Evolutionary conservation across 495 filamentous ascomycete species (phyloP).

Genomic region (Penicillium manginii): DNA sequence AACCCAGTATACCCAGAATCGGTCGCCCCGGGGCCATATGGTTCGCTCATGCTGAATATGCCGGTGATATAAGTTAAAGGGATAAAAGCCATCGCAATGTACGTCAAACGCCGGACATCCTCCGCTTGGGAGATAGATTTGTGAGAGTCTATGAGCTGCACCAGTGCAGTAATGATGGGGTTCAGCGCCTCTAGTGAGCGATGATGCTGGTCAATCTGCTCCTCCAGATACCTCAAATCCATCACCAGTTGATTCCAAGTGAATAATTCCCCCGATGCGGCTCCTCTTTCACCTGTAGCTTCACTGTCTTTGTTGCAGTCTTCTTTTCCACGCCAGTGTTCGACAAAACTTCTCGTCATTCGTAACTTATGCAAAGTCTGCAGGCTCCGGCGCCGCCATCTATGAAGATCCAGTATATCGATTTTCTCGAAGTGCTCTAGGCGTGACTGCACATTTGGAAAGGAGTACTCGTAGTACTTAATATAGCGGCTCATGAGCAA

Average conservation of each 20-base stretch:
- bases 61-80: neutral
- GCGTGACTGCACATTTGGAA: neutral
- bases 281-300: neutral
- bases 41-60: neutral
- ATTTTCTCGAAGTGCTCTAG: neutral
- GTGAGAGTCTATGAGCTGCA: neutral
- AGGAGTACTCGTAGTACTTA: neutral
- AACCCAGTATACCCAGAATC: neutral
- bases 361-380: slow-evolving; percentile 2
- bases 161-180: neutral
- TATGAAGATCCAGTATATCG: neutral
- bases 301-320: neutral
- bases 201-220: neutral
- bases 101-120: neutral
- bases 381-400: neutral
- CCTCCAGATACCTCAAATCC: neutral
- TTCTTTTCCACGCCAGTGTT: neutral
- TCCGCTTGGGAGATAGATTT: neutral
- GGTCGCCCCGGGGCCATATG: neutral
- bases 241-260: neutral
- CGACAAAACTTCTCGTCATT: neutral
- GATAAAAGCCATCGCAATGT: neutral
- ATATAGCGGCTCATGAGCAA: neutral
- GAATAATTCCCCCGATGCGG: neutral
- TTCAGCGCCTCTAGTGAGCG: neutral